phyloP scores from a whole-genome alignment of 495 filamentous ascomycete genomes.

The Podospora australis region DNA sequence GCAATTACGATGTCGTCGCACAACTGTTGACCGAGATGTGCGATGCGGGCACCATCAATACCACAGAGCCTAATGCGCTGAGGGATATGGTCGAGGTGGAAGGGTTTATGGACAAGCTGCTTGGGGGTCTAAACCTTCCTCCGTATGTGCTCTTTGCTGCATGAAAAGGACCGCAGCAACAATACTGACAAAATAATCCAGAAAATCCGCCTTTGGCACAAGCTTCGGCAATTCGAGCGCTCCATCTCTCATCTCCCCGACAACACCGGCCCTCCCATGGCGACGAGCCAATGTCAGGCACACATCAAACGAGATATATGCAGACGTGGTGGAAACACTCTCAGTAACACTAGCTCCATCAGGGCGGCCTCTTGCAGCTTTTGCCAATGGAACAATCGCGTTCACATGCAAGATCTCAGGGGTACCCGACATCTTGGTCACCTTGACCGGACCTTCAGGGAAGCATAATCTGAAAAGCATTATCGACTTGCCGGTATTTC shows the following conservation, averaged over 20 bases:
- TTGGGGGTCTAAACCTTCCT: constrained; percentile 81
- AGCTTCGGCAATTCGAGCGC: constrained; percentile 16
- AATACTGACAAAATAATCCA: not conserved
- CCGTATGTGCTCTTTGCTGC: constrained; percentile 55
- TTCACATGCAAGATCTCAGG: constrained; percentile 94
- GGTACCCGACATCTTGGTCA: constrained; percentile 80
- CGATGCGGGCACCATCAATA: constrained; percentile 83
- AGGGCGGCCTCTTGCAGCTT: constrained; percentile 74
- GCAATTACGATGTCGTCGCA: constrained; percentile 87
- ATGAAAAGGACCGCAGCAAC: no score
- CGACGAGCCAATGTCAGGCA: constrained; percentile 86
- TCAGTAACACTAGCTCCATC: constrained; percentile 84
- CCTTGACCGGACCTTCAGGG: constrained; percentile 69
- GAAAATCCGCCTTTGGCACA: constrained; percentile 14
- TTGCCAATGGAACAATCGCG: constrained; percentile 87
- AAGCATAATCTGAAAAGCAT: constrained; percentile 64
- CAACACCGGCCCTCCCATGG: constrained; percentile 62
- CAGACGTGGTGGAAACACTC: constrained; percentile 88
- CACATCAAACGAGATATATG: constrained; percentile 95
- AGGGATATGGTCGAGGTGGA: constrained; percentile 88
- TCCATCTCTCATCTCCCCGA: constrained; percentile 32
- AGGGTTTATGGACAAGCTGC: constrained; percentile 78
- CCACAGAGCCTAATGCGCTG: constrained; percentile 88
- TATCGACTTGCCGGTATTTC: constrained; percentile 88
- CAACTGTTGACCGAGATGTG: constrained; percentile 95